A percentile compares a stretch with the other conserved stretches of the same genome.
Conservation (phyloP, 2,329 filamentous ascomycete genomes). For the Fusarium albidum region DNA sequence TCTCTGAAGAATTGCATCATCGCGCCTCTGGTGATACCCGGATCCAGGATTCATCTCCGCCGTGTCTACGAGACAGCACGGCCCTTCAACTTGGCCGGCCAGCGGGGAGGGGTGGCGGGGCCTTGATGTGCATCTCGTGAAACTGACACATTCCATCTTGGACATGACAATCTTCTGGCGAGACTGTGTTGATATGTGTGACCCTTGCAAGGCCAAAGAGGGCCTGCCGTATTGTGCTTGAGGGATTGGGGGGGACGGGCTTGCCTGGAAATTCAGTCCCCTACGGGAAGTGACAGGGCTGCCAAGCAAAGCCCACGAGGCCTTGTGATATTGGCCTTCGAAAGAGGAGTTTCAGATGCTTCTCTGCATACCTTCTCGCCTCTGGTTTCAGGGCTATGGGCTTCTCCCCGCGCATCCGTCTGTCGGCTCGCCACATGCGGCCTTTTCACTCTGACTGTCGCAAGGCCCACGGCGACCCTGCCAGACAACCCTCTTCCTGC, state of each 20-base stretch:
- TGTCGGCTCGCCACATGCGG: conserved; percentile 27
- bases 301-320: conserved; percentile 33
- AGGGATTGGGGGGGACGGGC: conserved; percentile 5
- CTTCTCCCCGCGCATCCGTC: conserved; percentile 14
- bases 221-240: conserved; percentile 9
- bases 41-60: conserved; percentile 16
- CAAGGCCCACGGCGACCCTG: conserved; percentile 1
- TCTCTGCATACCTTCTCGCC: conserved; percentile 25
- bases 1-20: conserved; percentile 31
- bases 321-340: conserved; percentile 30
- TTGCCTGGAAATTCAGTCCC: conserved; percentile 29
- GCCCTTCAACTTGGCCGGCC: conserved; percentile 10
- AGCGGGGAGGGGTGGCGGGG: neutral
- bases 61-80: conserved; percentile 13
- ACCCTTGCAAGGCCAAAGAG: conserved; percentile 17
- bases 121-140: conserved; percentile 28
- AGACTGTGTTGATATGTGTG: conserved; percentile 35
- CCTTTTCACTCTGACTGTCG: conserved; percentile 6
- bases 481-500: conserved; percentile 26
- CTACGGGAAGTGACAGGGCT: conserved; percentile 33
- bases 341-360: conserved; percentile 23
- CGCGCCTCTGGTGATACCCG: conserved; percentile 32
- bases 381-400: conserved; percentile 25
- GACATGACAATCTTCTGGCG: conserved; percentile 30
- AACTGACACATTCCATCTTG: conserved; percentile 26